Evolutionary conservation across 2,329 filamentous ascomycete species (phyloP), one percentile per base, ranked within the genome.

Genomic region (Penicillium sp.): DNA sequence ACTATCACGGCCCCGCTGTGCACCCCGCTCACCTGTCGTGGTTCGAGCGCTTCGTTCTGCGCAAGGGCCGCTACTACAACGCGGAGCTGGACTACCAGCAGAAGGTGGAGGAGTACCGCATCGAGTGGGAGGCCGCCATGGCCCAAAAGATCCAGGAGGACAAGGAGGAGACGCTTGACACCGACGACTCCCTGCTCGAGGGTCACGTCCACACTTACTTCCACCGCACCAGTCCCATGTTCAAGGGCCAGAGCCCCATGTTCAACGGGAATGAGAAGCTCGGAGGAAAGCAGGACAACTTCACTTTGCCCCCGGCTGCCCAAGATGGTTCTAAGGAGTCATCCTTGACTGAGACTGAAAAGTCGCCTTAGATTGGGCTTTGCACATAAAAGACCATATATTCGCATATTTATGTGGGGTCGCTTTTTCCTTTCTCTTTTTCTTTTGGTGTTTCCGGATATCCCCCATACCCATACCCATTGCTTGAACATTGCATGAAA

Each of bases 1-100:
- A 96, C 40, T 97, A 97, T 75, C 90, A 95, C 72, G 91, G 91
- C 56, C 84, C 95, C 44, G 91, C 91, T 50, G 83, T 97, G 49
- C 89, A 97, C 76, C 85, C 88, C 39, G 81, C 86, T 68, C 91
- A 97, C 65, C 74, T 97, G 53, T 91, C 86, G 6, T 67, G 90
- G 42, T 97, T 88, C 86, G 91, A 97, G 77, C 84, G 88, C 51
- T 69, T 49, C 24, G 29, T 87, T 53, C 78, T 80, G 44, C 89
- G 89, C 42, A 78, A 86, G 14, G 82, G 85, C 68, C 94, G 93
- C 76, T 67, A 79, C 65, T 97, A 96, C 74, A 76, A 96, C 68
- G 82, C 89, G 6, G 83, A 87, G 52, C 74, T 84, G 41, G 91
- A 97, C 75, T 88, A 86, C 73, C 80, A 86, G 73, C 77, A 84